Base-by-base conservation (phyloP, 352 stramenopile genomes). In the Pythium apleroticum region DNA sequence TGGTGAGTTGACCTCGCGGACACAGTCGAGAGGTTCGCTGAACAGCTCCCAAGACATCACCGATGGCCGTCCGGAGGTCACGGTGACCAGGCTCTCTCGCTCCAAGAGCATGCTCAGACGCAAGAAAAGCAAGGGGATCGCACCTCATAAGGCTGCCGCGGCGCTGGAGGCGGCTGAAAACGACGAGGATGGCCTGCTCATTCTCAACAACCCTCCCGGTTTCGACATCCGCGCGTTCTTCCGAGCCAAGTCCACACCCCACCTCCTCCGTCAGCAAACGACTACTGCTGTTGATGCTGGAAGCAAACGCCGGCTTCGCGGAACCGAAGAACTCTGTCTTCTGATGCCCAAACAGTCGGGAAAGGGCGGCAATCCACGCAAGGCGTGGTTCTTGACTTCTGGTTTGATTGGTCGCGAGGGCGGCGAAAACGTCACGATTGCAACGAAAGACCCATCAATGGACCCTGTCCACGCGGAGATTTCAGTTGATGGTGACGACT, bases 391-490 rank as follows among this genome's bases (percentile, higher is more conserved):
- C 54, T 67, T 92, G 28, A 66, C 58, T n/a, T 52, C 70, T 27
- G 84, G 84, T 17, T 74, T 84, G 39, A 84, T 92, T 11, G 84
- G 84, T 0, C 76, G 81, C 2, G 78, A 92, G n/a, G 61, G 60
- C 10, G 73, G 69, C 39, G 81, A 89, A 25, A 69, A 79, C 65
- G 78, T 72, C 1, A 28, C 78, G 10, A 60, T 90, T 10, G 68
- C 66, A 0, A 92, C 81, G 15, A 88, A 85, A 28, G 80, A 90
- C 30, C 39, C 69, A 15, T 76, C 69, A 0, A 90, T 92, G 79
- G 84, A 89, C 55, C n/a, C 74, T 11, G 65, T 89, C 15, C 84
- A 92, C 60, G 84, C 84, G 22, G 68, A 89, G 59, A 61, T 92
- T 19, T 70, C 75, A 11, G 39, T 90, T 35, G 64, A 82, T 37